Evolutionary conservation across 1,284 basidiomycete species (phyloP), one percentile per base, ranked within the genome.

Genomic region (Ceratobasidium theobromae): DNA sequence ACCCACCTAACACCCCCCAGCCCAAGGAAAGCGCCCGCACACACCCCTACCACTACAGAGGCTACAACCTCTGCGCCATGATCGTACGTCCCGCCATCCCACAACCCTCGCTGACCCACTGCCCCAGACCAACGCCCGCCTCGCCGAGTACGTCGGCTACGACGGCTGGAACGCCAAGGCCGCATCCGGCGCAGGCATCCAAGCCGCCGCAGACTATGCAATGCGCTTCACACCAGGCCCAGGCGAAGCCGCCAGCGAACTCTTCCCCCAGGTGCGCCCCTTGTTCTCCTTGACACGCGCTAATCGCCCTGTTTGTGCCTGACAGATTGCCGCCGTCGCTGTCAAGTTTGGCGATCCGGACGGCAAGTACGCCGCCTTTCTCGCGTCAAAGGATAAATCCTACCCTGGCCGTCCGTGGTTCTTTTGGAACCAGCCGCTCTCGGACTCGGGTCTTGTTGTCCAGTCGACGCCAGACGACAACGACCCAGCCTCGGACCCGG

Each of bases 181-280:
- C 27, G 74, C 70, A 11, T 72, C 74, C 14, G 83, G 84, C 27
- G 77, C 79, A 0, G 85, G 79, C 21, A 86, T 87, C 73, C 76
- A 85, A 71, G 77, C 76, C 35, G 85, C 85, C 9, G 76, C 85
- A 58, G 81, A 86, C 74, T 86, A 78, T 69, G 78, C 83, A 8
- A 82, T 87, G 77, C 77, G 75, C 1, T 69, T 79, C 16, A 72
- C 79, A 57, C 75, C 78, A 0, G 53, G 68, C 11, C 53, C 67
- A 11, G 65, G 66, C 6, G 71, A 72, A 53, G 68, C 68, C 46
- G 67, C 55, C 16, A 62, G 65, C 33, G 72, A 73, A 52, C 65
- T 73, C 53, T 69, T 70, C 23, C 70, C 71, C 16, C 70, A 70
- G 51, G 69, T 52, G 52, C 16, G 38, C 27, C 27, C 14, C 38